Conservation (phyloP, 371 early-diverging fungal species). For the Rhizopus delemar region DNA sequence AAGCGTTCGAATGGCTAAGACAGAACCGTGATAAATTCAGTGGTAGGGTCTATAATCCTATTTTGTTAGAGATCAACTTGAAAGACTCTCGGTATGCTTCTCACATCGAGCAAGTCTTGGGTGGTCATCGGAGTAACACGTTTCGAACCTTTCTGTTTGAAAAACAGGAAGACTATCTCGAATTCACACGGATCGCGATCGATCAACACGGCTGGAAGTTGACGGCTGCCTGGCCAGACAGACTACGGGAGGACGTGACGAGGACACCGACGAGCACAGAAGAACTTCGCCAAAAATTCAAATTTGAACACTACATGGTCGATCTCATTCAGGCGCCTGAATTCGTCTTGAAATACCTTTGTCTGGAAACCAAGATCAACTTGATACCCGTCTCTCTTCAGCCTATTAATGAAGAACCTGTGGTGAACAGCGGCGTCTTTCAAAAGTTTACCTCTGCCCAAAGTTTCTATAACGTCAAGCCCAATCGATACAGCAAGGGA, state of each 20-base stretch:
- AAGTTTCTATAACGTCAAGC: constrained; percentile 50
- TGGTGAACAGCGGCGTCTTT: constrained; percentile 37
- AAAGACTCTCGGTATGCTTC: constrained; percentile 62
- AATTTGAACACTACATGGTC: constrained; percentile 74
- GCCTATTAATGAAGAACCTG: constrained; percentile 37
- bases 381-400: constrained; percentile 57
- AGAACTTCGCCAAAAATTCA: constrained; percentile 40
- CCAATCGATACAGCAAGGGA: constrained; percentile 51
- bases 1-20: constrained; percentile 67
- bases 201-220: constrained; percentile 62
- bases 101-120: constrained; percentile 63
- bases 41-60: constrained; percentile 75
- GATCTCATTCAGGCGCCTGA: constrained; percentile 80
- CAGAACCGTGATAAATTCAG: constrained; percentile 63
- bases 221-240: constrained; percentile 57
- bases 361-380: constrained; percentile 60
- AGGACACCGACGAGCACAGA: constrained; percentile 43
- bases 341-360: constrained; percentile 66
- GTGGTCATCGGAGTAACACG: constrained; percentile 35
- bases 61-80: constrained; percentile 66
- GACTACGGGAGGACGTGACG: constrained; percentile 33
- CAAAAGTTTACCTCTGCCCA: constrained; percentile 53
- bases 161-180: constrained; percentile 73
- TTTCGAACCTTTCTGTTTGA: constrained; percentile 77
- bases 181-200: constrained; percentile 60